These are phyloP conservation scores for Hypoxylon fuscum DNA, from an alignment of 495 filamentous ascomycete genomes.

Conservation along the genomic window DNA sequence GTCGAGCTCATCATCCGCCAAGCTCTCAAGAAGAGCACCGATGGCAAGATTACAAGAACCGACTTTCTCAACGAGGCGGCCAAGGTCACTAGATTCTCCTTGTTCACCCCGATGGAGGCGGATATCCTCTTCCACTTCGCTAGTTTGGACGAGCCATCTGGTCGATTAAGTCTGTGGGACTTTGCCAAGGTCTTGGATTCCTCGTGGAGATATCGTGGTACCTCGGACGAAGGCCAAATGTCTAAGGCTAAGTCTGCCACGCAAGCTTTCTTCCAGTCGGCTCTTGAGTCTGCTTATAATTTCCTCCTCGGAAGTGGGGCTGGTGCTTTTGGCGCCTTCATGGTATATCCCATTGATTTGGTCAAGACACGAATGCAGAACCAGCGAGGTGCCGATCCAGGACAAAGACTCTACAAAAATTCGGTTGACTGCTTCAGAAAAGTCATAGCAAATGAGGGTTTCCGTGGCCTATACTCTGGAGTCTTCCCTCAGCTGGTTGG, in stretches of 20 bases:
- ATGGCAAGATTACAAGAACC: slow-evolving; percentile 91
- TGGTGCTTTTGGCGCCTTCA: slow-evolving; percentile 96
- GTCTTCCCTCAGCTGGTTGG: slow-evolving; percentile 94
- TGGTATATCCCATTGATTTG: slow-evolving; percentile 98
- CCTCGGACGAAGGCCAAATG: slow-evolving; percentile 48
- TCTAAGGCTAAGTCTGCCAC: slow-evolving; percentile 53
- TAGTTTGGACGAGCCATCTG: slow-evolving; percentile 86
- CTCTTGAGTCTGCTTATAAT: slow-evolving; percentile 84
- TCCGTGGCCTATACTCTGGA: slow-evolving; percentile 89
- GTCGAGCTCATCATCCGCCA: slow-evolving; percentile 90
- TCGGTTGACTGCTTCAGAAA: slow-evolving; percentile 92
- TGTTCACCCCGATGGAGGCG: slow-evolving; percentile 98
- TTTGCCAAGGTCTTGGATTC: slow-evolving; percentile 96
- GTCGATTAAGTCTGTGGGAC: slow-evolving; percentile 80
- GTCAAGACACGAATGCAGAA: slow-evolving; percentile 99
- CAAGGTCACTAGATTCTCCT: slow-evolving; percentile 85
- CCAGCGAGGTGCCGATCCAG: slow-evolving; percentile 81
- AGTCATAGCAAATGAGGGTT: slow-evolving; percentile 91
- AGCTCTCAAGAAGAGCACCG: slow-evolving; percentile 81
- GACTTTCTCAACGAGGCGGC: slow-evolving; percentile 97
- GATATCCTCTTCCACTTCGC: slow-evolving; percentile 99
- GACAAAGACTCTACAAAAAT: slow-evolving; percentile 93
- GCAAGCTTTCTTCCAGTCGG: slow-evolving; percentile 62
- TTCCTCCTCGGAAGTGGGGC: slow-evolving; percentile 89
- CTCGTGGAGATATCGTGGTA: slow-evolving; percentile 77